Conservation (phyloP, 345 rosid species). For the Lepidium didymum region DNA sequence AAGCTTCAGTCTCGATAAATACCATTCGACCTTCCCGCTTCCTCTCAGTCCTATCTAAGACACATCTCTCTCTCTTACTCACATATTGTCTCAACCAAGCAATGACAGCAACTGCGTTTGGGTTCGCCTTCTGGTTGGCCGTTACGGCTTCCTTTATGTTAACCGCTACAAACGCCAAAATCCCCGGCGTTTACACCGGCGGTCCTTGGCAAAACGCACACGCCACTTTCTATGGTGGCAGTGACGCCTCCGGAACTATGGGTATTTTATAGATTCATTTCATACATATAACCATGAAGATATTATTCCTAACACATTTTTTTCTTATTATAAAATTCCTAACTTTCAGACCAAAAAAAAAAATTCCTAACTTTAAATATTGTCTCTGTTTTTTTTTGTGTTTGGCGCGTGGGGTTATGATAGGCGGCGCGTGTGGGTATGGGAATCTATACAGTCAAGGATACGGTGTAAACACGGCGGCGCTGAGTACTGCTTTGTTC, state of each 20-base stretch:
- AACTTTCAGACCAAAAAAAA: too few species aligned
- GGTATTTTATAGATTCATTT: constrained; percentile 29
- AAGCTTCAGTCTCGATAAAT: constrained; percentile 14
- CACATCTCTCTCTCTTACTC: not conserved
- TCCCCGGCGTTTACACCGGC: constrained; percentile 68
- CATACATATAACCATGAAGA: too few species aligned
- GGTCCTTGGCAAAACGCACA: constrained; percentile 70
- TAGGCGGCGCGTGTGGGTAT: constrained; percentile 97
- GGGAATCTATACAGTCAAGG: constrained; percentile 96
- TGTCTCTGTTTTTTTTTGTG: not conserved
- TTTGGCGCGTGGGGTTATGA: not conserved
- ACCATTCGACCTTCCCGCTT: constrained; percentile 15
- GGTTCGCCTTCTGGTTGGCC: constrained; percentile 18
- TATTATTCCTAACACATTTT: too few species aligned
- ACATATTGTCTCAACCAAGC: not conserved
- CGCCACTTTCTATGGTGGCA: constrained; percentile 86
- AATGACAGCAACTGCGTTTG: constrained; percentile 24
- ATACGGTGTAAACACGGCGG: constrained; percentile 94
- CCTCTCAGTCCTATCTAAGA: constrained; percentile 6
- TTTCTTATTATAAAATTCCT: too few species aligned
- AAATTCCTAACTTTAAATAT: too few species aligned
- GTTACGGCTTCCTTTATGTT: constrained; percentile 16
- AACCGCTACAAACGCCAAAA: constrained; percentile 43
- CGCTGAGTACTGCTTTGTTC: constrained; percentile 85
- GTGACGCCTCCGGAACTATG: constrained; percentile 91